Base-by-base conservation (phyloP, 441 rosid species). In the Brassica hybrid region DNA sequence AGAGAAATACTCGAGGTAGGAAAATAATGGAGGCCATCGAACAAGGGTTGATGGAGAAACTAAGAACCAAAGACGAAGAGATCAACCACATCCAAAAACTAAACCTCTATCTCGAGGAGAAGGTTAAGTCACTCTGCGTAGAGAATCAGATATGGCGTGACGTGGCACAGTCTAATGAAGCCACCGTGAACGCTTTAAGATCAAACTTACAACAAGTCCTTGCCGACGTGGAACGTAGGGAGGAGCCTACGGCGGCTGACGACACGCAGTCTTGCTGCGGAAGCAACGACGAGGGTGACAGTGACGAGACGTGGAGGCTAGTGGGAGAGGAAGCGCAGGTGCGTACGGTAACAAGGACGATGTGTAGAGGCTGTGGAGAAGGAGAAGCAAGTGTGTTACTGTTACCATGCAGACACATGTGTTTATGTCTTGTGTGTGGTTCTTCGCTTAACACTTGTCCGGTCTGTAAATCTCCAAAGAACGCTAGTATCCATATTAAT, bases 61-160 rank as follows among this genome's bases (percentile, higher is more conserved):
- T 93, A 27, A 82, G 80, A 54, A 85, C 87, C 1, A 93, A 88
- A 69, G 97, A 93, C 59, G 97, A 93, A 43, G 96, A 93, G 77
- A 85, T 93, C 3, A 88, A 86, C 12, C 87, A 87, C 79, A 88
- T 93, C 0, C 88, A 86, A 3, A 87, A 91, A 57, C 60, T 91
- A 69, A 93, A 93, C 78, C 85, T 84, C 82, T 93, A 84, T 2
- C 74, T 91, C 1, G 93, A 93, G 71, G 94, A 93, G 71, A 76
- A 80, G 58, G 86, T 91, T 8, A 91, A 86, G 81, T 86, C 96
- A 0, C 34, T 88, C 0, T 84, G 76, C 70, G 71, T 93, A 10
- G 97, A 93, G 85, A 93, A 91, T 67, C 96, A 91, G 65, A 83
- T 91, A 50, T 93, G 96, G 97, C 85, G 91, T 72, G 94, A 91